A percentile compares a stretch with the other conserved stretches of the same genome.
phyloP scores from a whole-genome alignment of 2,329 filamentous ascomycete species.

The Sporothrix pallida region DNA sequence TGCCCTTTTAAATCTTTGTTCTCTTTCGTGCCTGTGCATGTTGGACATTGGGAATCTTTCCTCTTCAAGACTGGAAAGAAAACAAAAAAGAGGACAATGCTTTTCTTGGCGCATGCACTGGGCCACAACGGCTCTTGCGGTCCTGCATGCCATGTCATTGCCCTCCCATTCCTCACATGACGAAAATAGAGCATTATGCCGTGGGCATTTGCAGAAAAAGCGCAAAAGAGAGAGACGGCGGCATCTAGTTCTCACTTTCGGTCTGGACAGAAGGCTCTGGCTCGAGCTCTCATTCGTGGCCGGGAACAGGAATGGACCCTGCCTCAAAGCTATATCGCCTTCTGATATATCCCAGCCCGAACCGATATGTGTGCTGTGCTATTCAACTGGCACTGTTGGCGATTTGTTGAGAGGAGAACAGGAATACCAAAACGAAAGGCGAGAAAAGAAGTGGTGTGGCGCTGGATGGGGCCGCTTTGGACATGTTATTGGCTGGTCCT shows the following conservation, averaged over 20 bases:
- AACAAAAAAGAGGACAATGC: not conserved
- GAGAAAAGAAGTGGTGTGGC: not conserved
- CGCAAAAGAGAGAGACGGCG: not conserved
- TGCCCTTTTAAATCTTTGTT: not conserved
- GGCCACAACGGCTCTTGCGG: not conserved
- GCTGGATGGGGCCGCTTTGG: not conserved
- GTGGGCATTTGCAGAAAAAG: not conserved
- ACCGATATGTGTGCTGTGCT: not conserved
- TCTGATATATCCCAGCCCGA: not conserved
- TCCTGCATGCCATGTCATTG: not conserved
- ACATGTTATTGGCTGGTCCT: constrained; percentile 19
- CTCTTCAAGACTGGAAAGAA: not conserved
- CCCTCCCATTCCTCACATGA: not conserved
- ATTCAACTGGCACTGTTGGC: not conserved
- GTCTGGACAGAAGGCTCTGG: not conserved
- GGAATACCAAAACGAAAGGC: not conserved
- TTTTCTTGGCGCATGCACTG: constrained; percentile 31
- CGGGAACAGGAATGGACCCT: not conserved
- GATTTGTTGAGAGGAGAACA: not conserved
- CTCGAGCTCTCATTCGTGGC: not conserved
- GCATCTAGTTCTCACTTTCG: not conserved
- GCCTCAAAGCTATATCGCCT: constrained; percentile 8
- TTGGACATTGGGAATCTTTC: not conserved
- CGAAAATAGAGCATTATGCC: not conserved
- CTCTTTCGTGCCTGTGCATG: too few relatives aligned